phyloP scores from a whole-genome alignment of 2,329 filamentous ascomycete genomes.

The Fusarium coicis region DNA sequence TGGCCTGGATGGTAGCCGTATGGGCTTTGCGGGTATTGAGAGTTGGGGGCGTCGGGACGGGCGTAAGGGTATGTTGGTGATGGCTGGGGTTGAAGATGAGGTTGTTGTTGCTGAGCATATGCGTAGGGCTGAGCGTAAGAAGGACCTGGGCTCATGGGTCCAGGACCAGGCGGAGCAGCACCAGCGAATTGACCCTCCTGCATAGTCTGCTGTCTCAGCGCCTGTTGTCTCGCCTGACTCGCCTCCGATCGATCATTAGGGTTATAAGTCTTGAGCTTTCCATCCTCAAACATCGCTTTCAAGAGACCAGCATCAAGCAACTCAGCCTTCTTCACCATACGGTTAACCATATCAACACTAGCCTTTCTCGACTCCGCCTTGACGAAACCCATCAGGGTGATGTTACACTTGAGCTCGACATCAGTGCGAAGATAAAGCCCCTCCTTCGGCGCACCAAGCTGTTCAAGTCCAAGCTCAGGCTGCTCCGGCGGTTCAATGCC shows the following conservation, averaged over 20 bases:
- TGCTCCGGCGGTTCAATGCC: constrained; percentile 70
- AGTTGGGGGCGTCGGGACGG: constrained; percentile 22
- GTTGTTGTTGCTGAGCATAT: constrained; percentile 33
- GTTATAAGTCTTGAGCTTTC: constrained; percentile 69
- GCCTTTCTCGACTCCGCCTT: constrained; percentile 74
- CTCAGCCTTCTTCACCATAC: constrained; percentile 78
- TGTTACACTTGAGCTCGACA: constrained; percentile 76
- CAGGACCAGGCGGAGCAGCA: background rate
- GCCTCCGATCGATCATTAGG: constrained; percentile 60
- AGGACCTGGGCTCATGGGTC: constrained; percentile 27
- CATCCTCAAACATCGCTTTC: constrained; percentile 74
- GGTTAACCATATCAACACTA: constrained; percentile 73
- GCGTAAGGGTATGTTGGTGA: constrained; percentile 37
- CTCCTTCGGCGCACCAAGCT: constrained; percentile 69
- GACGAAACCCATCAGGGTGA: constrained; percentile 72
- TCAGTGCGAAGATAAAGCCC: constrained; percentile 76
- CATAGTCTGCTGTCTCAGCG: constrained; percentile 51
- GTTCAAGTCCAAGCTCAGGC: constrained; percentile 69
- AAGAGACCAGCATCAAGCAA: constrained; percentile 73
- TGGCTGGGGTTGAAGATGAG: constrained; percentile 36
- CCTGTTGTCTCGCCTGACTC: constrained; percentile 40
- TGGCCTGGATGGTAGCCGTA: constrained; percentile 37
- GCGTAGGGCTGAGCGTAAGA: constrained; percentile 41
- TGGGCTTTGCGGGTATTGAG: constrained; percentile 33
- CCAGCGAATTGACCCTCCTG: background rate